Evolutionary conservation across 202 grass and related monocot genomes (phyloP), one percentile per base, ranked within the genome.

Genomic region (Brachypodium distachyon): DNA sequence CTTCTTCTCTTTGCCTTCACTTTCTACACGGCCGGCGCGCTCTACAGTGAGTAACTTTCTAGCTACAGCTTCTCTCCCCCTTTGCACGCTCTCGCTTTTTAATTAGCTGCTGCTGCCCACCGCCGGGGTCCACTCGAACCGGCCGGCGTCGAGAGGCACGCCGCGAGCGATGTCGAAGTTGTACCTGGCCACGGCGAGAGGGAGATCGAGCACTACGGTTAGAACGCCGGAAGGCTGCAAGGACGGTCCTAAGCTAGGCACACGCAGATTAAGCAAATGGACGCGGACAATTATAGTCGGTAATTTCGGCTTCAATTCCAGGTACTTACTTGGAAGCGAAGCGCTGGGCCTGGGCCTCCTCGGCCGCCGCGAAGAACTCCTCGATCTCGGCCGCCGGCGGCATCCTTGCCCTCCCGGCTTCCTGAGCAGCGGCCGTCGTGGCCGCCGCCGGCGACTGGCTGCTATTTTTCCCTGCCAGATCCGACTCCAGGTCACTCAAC

Each of bases 111-210:
- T 66, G 81, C 56, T 81, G 63, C 64, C 81, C 61, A 78, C 70
- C 55, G 87, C 73, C 51, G 70, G 85, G 41, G 77, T 59, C 95
- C 95, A 97, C 86, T 97, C 84, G 82, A 86, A 94, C 67, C 89
- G 87, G 58, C 95, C 95, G 69, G 58, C 85, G 58, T 80, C 77
- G 7, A 98, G 78, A 9, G 95, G 91, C 65, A 73, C 83, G 70
- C 93, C 91, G 82, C 60, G 90, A 50, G 81, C 80, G 62, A 98
- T 63, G 83, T 98, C 89, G 50, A 91, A 98, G 88, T 98, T 98
- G 85, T 98, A 98, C 85, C 95, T 98, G 89, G 16, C 61, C 59
- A 66, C n/a, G 64, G 43, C 13, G 61, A 33, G 56, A 46, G 13
- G 3, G 13, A 42, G 61, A 42, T 6, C 12, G 36, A n/a, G 28